Conservation (phyloP, 2,329 filamentous ascomycete genomes). For the Alternaria ethzedia region DNA sequence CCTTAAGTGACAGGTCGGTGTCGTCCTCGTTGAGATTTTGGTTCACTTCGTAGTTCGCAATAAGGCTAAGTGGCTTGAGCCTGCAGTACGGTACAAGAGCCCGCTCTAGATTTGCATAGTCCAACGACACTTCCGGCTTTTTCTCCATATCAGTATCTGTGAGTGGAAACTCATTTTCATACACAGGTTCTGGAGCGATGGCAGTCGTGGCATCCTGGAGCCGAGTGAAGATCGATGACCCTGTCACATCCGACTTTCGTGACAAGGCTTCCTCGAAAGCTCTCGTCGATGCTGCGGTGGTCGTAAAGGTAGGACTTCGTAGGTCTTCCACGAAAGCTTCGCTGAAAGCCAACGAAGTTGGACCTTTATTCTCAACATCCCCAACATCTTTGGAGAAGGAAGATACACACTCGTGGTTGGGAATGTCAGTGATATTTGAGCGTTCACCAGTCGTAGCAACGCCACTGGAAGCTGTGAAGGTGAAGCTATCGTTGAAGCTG, state of each 20-base stretch:
- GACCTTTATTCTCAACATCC: neutral
- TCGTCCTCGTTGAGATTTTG: too few species aligned
- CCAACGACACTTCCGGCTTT: neutral
- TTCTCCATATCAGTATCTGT: neutral
- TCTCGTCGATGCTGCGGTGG: neutral
- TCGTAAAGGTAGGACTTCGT: neutral
- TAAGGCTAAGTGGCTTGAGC: accelerated
- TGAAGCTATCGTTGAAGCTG: neutral
- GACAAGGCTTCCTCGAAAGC: neutral
- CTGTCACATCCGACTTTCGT: neutral
- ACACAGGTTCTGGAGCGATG: neutral
- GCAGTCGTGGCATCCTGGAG: neutral
- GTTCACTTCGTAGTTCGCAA: accelerated
- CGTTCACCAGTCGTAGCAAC: neutral
- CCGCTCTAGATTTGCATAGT: accelerated
- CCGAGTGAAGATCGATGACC: neutral
- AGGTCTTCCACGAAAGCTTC: neutral
- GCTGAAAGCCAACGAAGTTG: neutral
- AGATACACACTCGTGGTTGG: neutral
- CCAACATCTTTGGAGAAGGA: neutral
- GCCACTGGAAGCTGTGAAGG: neutral
- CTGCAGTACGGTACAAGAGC: neutral
- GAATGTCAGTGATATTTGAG: neutral
- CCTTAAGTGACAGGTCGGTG: neutral
- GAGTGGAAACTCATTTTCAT: neutral